phyloP scores from a whole-genome alignment of 2,329 filamentous ascomycete species.

The Xylaria hypoxylon region DNA sequence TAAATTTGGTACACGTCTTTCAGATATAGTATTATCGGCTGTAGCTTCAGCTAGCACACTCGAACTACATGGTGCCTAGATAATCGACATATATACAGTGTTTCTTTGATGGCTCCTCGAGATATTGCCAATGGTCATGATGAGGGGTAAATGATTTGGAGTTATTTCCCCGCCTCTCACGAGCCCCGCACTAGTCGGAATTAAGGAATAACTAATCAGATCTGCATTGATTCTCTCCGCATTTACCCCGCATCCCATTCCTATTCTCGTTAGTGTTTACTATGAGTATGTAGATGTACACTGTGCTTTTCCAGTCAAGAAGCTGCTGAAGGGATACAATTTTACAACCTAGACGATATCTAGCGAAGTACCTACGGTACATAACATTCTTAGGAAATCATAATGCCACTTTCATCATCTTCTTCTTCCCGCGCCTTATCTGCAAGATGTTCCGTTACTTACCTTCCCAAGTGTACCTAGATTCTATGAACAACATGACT shows the following conservation, averaged over 20 bases:
- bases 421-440: too few species aligned
- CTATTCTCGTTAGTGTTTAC: too few species aligned
- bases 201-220: background rate
- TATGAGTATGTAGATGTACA: too few species aligned
- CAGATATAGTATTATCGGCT: background rate
- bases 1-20: slow-evolving; percentile 3
- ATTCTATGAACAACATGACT: too few species aligned
- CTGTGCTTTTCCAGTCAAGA: too few species aligned
- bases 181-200: slow-evolving; percentile 6
- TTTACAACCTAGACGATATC: too few species aligned
- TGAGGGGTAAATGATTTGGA: background rate
- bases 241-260: background rate
- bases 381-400: too few species aligned
- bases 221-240: background rate
- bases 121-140: background rate
- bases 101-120: background rate
- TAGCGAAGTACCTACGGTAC: too few species aligned
- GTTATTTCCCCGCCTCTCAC: background rate
- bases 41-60: background rate
- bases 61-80: background rate
- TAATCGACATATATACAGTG: background rate
- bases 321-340: too few species aligned
- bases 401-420: too few species aligned
- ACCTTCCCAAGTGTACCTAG: too few species aligned
- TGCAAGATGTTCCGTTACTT: too few species aligned